Conservation (phyloP, 148 eudicot species). For the Suaeda aralocaspica region DNA sequence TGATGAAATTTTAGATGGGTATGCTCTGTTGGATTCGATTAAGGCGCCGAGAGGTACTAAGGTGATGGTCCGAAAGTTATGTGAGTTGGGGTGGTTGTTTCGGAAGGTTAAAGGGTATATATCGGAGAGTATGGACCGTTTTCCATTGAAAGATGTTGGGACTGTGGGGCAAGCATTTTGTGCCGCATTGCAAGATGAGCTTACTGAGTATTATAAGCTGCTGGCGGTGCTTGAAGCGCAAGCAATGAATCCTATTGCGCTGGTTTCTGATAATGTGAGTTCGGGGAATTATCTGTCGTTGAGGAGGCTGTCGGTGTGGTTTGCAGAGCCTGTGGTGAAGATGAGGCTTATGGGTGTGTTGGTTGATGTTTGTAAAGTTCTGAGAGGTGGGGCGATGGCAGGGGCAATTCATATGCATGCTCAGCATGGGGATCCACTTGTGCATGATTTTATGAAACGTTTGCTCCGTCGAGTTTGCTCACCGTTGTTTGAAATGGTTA, state of each 20-base stretch:
- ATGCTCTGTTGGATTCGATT: conserved; percentile 47
- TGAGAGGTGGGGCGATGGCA: conserved; percentile 95
- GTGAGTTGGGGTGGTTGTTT: conserved; percentile 92
- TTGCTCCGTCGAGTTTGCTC: conserved; percentile 83
- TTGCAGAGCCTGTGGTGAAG: conserved; percentile 88
- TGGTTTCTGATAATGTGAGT: conserved; percentile 55
- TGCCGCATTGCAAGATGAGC: conserved; percentile 92
- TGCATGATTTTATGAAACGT: conserved; percentile 82
- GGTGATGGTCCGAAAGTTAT: conserved; percentile 56
- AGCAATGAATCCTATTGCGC: conserved; percentile 86
- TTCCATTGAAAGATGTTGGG: conserved; percentile 79
- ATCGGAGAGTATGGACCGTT: conserved; percentile 60
- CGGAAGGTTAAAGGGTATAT: conserved; percentile 78
- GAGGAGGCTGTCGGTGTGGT: conserved; percentile 89
- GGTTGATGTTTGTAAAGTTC: conserved; percentile 84
- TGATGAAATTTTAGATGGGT: conserved; percentile 52
- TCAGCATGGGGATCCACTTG: conserved; percentile 93
- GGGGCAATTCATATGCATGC: conserved; percentile 99
- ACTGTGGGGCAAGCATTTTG: conserved; percentile 96
- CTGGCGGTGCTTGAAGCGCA: conserved; percentile 89
- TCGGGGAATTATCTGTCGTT: conserved; percentile 78
- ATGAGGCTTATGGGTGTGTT: conserved; percentile 95
- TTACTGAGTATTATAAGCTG: conserved; percentile 84
- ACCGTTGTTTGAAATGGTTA: conserved; percentile 97
- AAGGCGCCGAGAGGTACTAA: conserved; percentile 69